phyloP scores from a whole-genome alignment of 768 basidiomycete species.

The Dioszegia aurantiaca region DNA sequence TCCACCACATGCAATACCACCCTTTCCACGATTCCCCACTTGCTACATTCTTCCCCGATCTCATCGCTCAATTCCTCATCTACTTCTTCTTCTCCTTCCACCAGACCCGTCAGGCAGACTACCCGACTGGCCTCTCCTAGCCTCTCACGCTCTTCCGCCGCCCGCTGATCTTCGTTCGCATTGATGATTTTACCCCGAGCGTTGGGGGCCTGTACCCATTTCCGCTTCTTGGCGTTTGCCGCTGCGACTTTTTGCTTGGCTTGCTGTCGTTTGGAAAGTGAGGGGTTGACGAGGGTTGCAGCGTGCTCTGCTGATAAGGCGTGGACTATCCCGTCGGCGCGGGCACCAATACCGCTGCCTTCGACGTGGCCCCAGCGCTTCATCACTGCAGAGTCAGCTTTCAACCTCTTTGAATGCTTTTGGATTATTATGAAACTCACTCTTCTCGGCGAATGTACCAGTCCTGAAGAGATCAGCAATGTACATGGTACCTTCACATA shows the following conservation, averaged over 20 bases:
- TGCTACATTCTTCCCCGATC: conserved; percentile 59
- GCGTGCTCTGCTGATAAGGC: conserved; percentile 72
- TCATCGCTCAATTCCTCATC: conserved; percentile 83
- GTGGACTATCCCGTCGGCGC: conserved; percentile 80
- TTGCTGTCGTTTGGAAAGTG: conserved; percentile 44
- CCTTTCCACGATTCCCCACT: conserved; percentile 69
- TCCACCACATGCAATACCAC: conserved; percentile 76
- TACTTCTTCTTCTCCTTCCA: conserved; percentile 69
- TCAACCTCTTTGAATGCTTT: background rate
- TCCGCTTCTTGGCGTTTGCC: conserved; percentile 36
- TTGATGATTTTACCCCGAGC: conserved; percentile 88
- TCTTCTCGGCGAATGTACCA: conserved; percentile 45
- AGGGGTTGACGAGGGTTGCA: conserved; percentile 54
- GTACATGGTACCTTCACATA: background rate
- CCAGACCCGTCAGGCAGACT: conserved; percentile 86
- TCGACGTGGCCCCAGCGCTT: conserved; percentile 95
- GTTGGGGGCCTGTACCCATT: conserved; percentile 51
- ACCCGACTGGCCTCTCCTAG: conserved; percentile 89
- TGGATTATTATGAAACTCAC: conserved; percentile 24
- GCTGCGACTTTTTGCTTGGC: conserved; percentile 50
- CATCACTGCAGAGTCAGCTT: conserved; percentile 60
- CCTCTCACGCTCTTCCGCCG: conserved; percentile 70
- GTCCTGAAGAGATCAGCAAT: conserved; percentile 11
- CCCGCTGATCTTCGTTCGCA: conserved; percentile 77
- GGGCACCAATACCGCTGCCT: conserved; percentile 84